These are phyloP conservation scores for Aspergillus arachidicola DNA, from an alignment of 2,329 filamentous ascomycete species.

Conservation along the genomic window DNA sequence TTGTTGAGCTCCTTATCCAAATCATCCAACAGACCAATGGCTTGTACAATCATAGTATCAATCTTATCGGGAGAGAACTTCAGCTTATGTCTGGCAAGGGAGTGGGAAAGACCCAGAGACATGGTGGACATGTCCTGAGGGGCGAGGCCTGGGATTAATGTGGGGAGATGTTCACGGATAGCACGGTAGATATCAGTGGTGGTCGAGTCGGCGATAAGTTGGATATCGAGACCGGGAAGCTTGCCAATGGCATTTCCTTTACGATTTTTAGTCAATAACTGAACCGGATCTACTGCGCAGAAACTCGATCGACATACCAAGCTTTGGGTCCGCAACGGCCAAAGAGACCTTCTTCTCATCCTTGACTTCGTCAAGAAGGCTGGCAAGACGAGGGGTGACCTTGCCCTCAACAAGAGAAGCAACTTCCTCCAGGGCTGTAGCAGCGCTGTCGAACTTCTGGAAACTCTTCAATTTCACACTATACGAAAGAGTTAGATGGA, in stretches of 20 bases:
- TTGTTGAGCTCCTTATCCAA: constrained; percentile 98
- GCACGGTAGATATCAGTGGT: constrained; percentile 91
- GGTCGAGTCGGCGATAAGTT: constrained; percentile 76
- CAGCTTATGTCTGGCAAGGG: constrained; percentile 93
- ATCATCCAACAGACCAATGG: constrained; percentile 90
- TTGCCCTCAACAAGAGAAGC: constrained; percentile 89
- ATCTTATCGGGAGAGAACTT: constrained; percentile 99
- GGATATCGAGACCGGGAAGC: constrained; percentile 82
- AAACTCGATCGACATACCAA: constrained; percentile 54
- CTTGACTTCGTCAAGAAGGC: constrained; percentile 85
- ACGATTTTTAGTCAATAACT: constrained; percentile 18
- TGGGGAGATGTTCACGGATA: constrained; percentile 86
- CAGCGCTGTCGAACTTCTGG: constrained; percentile 93
- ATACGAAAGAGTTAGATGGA: constrained; percentile 27
- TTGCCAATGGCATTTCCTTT: constrained; percentile 83
- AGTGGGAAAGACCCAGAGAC: constrained; percentile 94
- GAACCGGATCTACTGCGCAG: neutral
- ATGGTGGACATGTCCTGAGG: constrained; percentile 89
- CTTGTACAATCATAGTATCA: constrained; percentile 99
- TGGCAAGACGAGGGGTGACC: constrained; percentile 82
- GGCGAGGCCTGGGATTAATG: constrained; percentile 84
- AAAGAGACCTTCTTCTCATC: constrained; percentile 97
- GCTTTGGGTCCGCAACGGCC: constrained; percentile 89
- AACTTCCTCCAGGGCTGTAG: constrained; percentile 86
- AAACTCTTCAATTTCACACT: constrained; percentile 97